Conservation (phyloP, 495 filamentous ascomycete genomes). For the Xylaria bambusicola region DNA sequence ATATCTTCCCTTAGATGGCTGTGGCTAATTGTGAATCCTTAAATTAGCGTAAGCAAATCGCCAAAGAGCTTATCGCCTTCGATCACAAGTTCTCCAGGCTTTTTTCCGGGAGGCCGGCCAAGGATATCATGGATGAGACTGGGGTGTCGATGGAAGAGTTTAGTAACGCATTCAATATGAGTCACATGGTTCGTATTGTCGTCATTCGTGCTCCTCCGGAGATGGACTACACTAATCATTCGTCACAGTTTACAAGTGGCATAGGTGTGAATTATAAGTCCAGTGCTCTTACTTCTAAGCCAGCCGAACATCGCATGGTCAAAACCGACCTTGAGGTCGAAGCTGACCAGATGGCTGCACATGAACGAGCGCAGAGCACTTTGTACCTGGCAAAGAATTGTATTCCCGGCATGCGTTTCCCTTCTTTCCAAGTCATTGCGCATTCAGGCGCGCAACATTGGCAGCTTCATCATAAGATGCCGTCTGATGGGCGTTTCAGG, state of each 20-base stretch:
- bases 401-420: constrained; percentile 56
- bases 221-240: neutral
- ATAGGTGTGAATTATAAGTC: constrained; percentile 39
- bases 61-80: constrained; percentile 73
- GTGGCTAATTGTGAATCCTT: neutral
- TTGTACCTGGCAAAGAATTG: constrained; percentile 36
- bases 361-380: constrained; percentile 10
- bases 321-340: constrained; percentile 32
- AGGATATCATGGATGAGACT: constrained; percentile 45
- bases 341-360: constrained; percentile 26
- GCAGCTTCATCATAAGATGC: constrained; percentile 47
- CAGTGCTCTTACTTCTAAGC: constrained; percentile 32
- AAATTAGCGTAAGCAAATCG: constrained; percentile 57
- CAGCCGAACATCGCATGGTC: neutral
- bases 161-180: constrained; percentile 40
- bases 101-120: constrained; percentile 47
- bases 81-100: constrained; percentile 60
- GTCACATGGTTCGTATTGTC: constrained; percentile 30
- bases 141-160: constrained; percentile 50
- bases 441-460: constrained; percentile 59
- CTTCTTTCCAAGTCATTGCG: constrained; percentile 58
- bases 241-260: constrained; percentile 37
- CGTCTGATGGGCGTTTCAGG: constrained; percentile 63
- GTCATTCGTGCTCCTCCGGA: neutral
- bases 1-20: neutral